Evolutionary conservation across 169 alveolate species (phyloP), one percentile per base, ranked within the genome.

Genomic region (Haemoproteus tartakovskyi): DNA sequence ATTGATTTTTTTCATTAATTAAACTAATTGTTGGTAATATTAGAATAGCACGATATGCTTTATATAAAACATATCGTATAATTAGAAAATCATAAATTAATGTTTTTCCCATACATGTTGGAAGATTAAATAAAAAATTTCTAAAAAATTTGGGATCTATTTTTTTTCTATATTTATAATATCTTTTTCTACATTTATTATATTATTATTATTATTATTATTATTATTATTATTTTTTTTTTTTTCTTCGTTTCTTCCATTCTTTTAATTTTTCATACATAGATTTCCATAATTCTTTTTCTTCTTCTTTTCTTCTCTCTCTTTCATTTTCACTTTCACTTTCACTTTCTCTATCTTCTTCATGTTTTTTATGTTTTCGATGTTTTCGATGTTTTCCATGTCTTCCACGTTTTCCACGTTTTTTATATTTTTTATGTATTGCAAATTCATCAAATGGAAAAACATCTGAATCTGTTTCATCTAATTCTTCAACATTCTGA

Each of bases 91-190:
- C 81, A 30, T 64, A 64, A 22, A 64, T 64, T 19, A 64, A 24
- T 16, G 70, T 64, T 46, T 64, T 64, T 1, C 81, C 81, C 81
- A 64, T 64, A 18, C 81, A 63, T 40, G 81, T 64, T 51, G 81
- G 81, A 12, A 64, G 50, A 19, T 41, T 64, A 43, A 64, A 64
- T 3, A 64, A 43, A 19, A 50, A 64, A 14, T 64, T 64, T 4
- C 54, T 50, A 59, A 52, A 64, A 36, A 51, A 22, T 24, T n/a
- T 38, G n/a, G n/a, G n/a, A n/a, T n/a, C n/a, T n/a, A n/a, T n/a
- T n/a, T n/a, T n/a, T n/a, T n/a, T n/a, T n/a, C n/a, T n/a, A n/a
- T n/a, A n/a, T n/a, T n/a, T n/a, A n/a, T n/a, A n/a, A n/a, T n/a
- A n/a, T n/a, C n/a, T n/a, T n/a, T n/a, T n/a, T n/a, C n/a, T n/a